A percentile compares a stretch with the other conserved stretches of the same genome.
These are phyloP conservation scores for Gloeophyllum trabeum DNA, from an alignment of 768 basidiomycete species.

Conservation along the genomic window DNA sequence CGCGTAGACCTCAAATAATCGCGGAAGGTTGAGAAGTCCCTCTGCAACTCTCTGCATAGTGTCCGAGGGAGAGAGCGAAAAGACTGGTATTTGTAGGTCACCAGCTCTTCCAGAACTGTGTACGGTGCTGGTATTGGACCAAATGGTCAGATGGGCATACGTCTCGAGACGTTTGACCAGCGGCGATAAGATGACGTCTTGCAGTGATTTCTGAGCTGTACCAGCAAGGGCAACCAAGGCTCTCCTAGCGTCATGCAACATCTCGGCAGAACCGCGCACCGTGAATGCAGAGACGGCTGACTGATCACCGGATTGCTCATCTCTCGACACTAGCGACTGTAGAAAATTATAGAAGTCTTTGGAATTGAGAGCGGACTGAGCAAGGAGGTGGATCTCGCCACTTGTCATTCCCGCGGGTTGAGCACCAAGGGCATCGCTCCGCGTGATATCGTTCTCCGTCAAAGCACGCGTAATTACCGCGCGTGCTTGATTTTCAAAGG, in stretches of 20 bases:
- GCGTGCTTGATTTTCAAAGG: slow-evolving; percentile 65
- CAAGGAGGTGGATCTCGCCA: slow-evolving; percentile 44
- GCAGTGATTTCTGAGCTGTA: slow-evolving; percentile 67
- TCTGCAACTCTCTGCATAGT: slow-evolving; percentile 84
- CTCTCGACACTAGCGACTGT: neutral
- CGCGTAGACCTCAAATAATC: slow-evolving; percentile 90
- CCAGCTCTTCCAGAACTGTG: slow-evolving; percentile 31
- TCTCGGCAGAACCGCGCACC: slow-evolving; percentile 17
- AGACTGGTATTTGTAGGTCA: slow-evolving; percentile 73
- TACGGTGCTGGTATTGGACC: slow-evolving; percentile 33
- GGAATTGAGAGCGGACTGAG: slow-evolving; percentile 80
- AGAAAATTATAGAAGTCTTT: slow-evolving; percentile 31
- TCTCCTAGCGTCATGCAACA: slow-evolving; percentile 44
- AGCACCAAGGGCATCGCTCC: neutral
- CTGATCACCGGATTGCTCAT: neutral
- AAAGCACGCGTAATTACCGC: slow-evolving; percentile 32
- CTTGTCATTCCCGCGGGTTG: neutral
- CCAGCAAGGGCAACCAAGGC: slow-evolving; percentile 54
- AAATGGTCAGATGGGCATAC: slow-evolving; percentile 66
- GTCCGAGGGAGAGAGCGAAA: slow-evolving; percentile 87
- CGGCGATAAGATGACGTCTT: slow-evolving; percentile 77
- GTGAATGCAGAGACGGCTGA: neutral
- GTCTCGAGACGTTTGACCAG: slow-evolving; percentile 57
- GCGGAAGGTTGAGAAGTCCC: slow-evolving; percentile 86
- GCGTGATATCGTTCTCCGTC: slow-evolving; percentile 27